Evolutionary conservation across 306 rosid species (phyloP), one percentile per base, ranked within the genome.

Genomic region (Benincasa hispida): DNA sequence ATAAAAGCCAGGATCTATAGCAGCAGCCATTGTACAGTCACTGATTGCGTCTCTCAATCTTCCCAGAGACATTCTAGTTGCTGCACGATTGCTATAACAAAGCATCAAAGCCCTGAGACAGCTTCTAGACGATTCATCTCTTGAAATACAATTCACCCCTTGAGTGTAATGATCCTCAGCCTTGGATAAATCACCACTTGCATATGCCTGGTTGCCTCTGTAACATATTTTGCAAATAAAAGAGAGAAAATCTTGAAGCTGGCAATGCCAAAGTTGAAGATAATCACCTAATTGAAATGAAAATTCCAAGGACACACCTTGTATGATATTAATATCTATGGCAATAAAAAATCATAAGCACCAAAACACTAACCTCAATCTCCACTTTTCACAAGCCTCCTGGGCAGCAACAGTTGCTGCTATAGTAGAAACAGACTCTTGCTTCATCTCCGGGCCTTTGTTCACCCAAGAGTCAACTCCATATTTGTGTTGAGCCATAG

Each of bases 21-120:
- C 85, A 58, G 91, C 84, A 82, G 96, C 95, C 87, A 87, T 81
- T 83, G 77, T 79, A 87, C 98, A 94, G 81, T 94, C 99, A 74
- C 77, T 85, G 77, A 92, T 82, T 34, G 96, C 99, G 82, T 88
- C 98, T 82, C 91, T 89, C 87, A 94, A 77, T 85, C 87, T 89
- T 81, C 99, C 97, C 85, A 94, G 93, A 84, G 97, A 80, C 90
- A 94, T 92, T 56, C 88, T 90, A 51, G 98, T 89, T 76, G 99
- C 99, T 85, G 97, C 98, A 73, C 96, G 93, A 85, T 94, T 94
- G 87, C 99, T 94, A 79, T 94, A 94, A 80, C 99, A 92, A 15
- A 94, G 90, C 90, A 94, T 87, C 88, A 92, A 83, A 47, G 91
- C 92, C 87, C 95, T 89, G 60, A 92, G 93, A 85, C 93, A 86